These are phyloP conservation scores for Aureobasidium vineae DNA, from an alignment of 2,329 filamentous ascomycete genomes.

Conservation along the genomic window DNA sequence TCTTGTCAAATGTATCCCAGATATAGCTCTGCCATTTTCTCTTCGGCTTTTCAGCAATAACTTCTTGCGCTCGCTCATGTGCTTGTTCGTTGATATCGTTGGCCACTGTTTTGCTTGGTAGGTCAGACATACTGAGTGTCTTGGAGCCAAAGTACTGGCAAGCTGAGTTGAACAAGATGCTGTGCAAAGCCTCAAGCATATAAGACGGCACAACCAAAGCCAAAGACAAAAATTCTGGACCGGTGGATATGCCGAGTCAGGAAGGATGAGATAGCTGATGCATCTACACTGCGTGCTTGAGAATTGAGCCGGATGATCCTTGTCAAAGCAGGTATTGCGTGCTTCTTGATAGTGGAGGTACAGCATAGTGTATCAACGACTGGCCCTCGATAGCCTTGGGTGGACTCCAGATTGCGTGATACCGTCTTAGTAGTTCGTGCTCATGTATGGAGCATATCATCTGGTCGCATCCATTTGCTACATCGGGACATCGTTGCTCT, in stretches of 20 bases:
- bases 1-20: conserved; percentile 53
- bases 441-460: not conserved
- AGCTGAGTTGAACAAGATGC: not conserved
- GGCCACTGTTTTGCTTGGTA: not conserved
- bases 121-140: not conserved
- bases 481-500: not conserved
- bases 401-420: not conserved
- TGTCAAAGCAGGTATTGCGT: not conserved
- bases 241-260: not conserved
- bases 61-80: conserved; percentile 17
- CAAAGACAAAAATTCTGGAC: not conserved
- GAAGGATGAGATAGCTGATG: not conserved
- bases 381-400: not conserved
- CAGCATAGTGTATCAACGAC: not conserved
- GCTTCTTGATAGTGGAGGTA: not conserved
- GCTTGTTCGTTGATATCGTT: not conserved
- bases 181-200: not conserved
- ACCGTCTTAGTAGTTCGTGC: not conserved
- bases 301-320: not conserved
- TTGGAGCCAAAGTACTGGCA: not conserved
- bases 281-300: not conserved
- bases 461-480: not conserved
- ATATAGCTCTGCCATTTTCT: conserved; percentile 51
- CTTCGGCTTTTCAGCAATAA: conserved; percentile 30
- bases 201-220: not conserved